Percentiles rank a stretch among this genome's conserved stretches.
Evolutionary conservation across 441 rosid species (phyloP).

Genomic region (Manihot esculenta): DNA sequence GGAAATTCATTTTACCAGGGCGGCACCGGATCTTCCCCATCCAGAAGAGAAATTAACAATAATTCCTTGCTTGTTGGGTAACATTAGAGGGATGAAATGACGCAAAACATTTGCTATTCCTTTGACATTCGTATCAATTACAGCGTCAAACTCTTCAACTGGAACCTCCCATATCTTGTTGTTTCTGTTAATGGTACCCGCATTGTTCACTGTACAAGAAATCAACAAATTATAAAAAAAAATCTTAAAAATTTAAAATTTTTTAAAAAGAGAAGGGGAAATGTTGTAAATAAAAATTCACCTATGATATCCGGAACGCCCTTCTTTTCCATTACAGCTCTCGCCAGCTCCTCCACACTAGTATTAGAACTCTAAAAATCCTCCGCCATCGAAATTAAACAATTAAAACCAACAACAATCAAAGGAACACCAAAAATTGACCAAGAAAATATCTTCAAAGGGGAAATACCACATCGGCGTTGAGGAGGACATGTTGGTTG

Average conservation of each 20-base stretch:
- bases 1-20: constrained; percentile 55
- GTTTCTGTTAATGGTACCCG: constrained; percentile 87
- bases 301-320: constrained; percentile 89
- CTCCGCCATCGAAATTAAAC: background rate
- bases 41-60: constrained; percentile 94
- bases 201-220: constrained; percentile 82
- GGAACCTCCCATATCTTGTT: constrained; percentile 96
- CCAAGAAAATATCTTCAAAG: background rate
- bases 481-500: constrained; percentile 60
- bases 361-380: constrained; percentile 57
- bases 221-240: no score
- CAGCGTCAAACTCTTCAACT: constrained; percentile 80
- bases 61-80: constrained; percentile 75
- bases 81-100: constrained; percentile 86
- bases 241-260: no score
- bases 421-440: background rate
- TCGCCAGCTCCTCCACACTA: constrained; percentile 77
- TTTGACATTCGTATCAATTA: constrained; percentile 85
- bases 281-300: constrained; percentile 12
- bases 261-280: background rate
- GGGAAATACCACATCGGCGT: constrained; percentile 58
- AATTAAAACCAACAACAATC: constrained; percentile 13
- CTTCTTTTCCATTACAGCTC: constrained; percentile 68
- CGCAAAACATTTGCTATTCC: constrained; percentile 85
- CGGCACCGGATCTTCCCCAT: constrained; percentile 98